Evolutionary conservation across 176 grass and related monocot species (phyloP), one percentile per base, ranked within the genome.

Genomic region (Phyllostachys edulis): DNA sequence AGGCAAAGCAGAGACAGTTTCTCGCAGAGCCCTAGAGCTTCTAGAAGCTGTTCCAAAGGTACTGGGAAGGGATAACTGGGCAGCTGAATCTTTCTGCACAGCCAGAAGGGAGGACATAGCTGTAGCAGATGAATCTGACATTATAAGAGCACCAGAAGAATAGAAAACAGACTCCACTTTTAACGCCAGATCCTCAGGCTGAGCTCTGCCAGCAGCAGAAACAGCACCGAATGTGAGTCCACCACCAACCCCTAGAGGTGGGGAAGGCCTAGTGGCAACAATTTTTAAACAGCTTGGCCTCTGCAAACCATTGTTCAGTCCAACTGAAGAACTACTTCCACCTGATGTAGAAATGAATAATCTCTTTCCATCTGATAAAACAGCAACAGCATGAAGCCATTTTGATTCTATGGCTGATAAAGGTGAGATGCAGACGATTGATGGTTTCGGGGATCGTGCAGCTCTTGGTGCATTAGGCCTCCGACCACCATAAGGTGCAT

Each of bases 281-380:
- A 95, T 87, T 91, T 93, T 98, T 86, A 98, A 87, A 88, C 96
- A 92, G 41, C 87, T 90, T 29, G 96, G 96, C 79, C 89, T 98
- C 76, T 93, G 96, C 80, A 83, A 34, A 91, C 76, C 27, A 88
- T 54, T 89, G 60, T 65, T 91, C 78, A 96, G 73, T 77, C 95
- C 95, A 93, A 90, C 80, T 76, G 95, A 93, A 88, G 88, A 87
- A 82, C 76, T 87, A 80, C 66, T 89, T 77, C 90, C 90, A 81
- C 88, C 85, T 76, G 94, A 88, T 65, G 94, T 96, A 45, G 91
- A 95, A 79, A 94, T 79, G 63, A 95, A 98, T 56, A 98, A 55
- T 86, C 96, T 91, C 85, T 94, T 93, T 37, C 96, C 96, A 89
- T 98, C 96, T 69, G 96, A 98, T 82, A 98, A 84, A 87, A 98